Base-by-base conservation (phyloP, 1,139 yeast genomes). In the Suhomyces yuchorum region DNA sequence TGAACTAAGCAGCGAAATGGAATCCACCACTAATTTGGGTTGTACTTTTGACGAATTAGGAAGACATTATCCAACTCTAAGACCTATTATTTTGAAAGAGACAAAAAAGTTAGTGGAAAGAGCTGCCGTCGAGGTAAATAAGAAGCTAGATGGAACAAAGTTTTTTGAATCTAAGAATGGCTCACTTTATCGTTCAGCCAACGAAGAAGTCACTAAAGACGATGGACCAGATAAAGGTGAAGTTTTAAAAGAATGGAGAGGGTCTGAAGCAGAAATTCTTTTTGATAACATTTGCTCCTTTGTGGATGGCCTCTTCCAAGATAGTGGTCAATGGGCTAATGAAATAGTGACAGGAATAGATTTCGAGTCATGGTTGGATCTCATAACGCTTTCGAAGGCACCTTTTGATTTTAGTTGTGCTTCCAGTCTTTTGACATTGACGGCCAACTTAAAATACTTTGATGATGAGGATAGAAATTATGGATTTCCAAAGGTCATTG, bases 41-140 rank as follows among this genome's bases (percentile, higher is more conserved):
- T 72, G 80, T 33, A 78, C 87, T 0, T 76, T 91, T 57, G 97
- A 92, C 60, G 96, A 89, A 56, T 70, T 92, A 44, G 85, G 90
- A 7, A 78, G 97, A 57, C 97, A 92, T 62, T 89, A 89, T 58
- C 85, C 96, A 1, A 79, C 78, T 1, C 72, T 91, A 50, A 83
- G 87, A 47, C 84, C 87, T 0, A 61, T 69, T 0, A 81, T 92
- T 33, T 67, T 82, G 45, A 65, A 71, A 5, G 81, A 82, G 47
- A 71, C 85, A 30, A 68, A 76, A 9, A 59, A 63, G 2, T 57
- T 87, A 24, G 70, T 87, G 1, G 66, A 73, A 22, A 39, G 43
- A 39, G 24, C 40, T 5, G 43, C 47, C 11, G 15, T 14, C 0
- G 53, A 49, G 0, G 76, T 77, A 1, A 60, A 65, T 20, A 56